phyloP scores from a whole-genome alignment of 176 grass and related monocot genomes.

The Melocanna baccifera region DNA sequence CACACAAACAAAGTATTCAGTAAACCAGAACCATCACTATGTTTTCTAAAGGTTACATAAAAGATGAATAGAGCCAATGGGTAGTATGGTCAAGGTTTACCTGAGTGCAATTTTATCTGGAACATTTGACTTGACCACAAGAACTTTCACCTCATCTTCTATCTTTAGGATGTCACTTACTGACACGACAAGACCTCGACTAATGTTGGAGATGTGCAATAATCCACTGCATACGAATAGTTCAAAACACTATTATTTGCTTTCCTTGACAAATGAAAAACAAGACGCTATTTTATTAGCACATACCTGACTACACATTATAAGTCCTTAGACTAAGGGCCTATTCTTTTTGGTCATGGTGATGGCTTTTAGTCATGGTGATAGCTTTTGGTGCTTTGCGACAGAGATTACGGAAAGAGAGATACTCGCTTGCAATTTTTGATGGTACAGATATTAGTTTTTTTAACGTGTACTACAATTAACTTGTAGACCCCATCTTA shows the following conservation, averaged over 20 bases:
- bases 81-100: constrained; percentile 28
- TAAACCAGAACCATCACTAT: neutral
- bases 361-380: too few species aligned
- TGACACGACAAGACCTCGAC: constrained; percentile 42
- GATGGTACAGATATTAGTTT: too few species aligned
- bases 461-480: too few species aligned
- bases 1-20: constrained; percentile 20
- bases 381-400: too few species aligned
- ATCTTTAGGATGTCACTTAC: constrained; percentile 72
- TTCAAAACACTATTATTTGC: constrained; percentile 2
- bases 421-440: too few species aligned
- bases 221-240: constrained; percentile 60
- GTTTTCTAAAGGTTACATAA: neutral
- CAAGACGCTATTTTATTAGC: neutral
- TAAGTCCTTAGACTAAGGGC: neutral
- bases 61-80: neutral
- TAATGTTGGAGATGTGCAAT: constrained; percentile 90
- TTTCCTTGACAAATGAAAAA: neutral
- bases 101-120: constrained; percentile 85
- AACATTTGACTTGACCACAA: constrained; percentile 81
- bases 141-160: constrained; percentile 79
- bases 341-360: too few species aligned
- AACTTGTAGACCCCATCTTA: too few species aligned
- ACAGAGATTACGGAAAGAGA: too few species aligned
- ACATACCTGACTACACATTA: neutral